Evolutionary conservation across 257 asterid genomes (phyloP).

Genomic region (Nicotiana benthamiana): DNA sequence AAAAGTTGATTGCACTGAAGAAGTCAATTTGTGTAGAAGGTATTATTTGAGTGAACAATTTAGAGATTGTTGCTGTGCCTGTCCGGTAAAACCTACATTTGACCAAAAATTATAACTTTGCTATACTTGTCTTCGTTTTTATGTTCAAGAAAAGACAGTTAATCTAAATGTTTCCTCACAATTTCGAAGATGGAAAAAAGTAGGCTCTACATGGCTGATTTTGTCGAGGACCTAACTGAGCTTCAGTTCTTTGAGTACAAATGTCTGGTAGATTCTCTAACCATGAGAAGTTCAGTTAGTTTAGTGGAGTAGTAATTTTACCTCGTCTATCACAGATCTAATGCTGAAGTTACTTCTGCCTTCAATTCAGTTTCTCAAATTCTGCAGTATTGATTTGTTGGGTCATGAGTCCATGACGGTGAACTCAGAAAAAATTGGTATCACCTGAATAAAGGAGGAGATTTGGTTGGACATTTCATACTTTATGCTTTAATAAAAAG

Average conservation of each 20-base stretch:
- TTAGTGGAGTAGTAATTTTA: background rate
- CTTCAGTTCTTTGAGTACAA: background rate
- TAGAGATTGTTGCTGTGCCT: background rate
- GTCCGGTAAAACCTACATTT: background rate
- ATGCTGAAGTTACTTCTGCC: background rate
- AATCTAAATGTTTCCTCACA: background rate
- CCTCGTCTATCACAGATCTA: background rate
- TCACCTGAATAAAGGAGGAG: background rate
- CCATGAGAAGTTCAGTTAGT: background rate
- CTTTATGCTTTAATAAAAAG: background rate
- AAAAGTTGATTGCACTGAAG: slow-evolving; percentile 87
- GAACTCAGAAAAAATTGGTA: background rate
- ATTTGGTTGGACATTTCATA: background rate
- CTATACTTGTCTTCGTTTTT: background rate
- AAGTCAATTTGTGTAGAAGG: slow-evolving; percentile 77
- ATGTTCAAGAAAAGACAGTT: background rate
- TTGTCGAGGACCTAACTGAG: background rate
- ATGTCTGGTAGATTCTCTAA: background rate
- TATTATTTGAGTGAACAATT: slow-evolving; percentile 21
- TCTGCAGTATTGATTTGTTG: background rate
- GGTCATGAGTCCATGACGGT: background rate
- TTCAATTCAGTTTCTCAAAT: background rate
- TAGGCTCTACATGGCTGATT: background rate
- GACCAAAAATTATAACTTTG: background rate
- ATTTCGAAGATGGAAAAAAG: background rate